A percentile compares a stretch with the other conserved stretches of the same genome.
These are phyloP conservation scores for Eucalyptus regnans DNA, from an alignment of 345 rosid species.

Conservation along the genomic window DNA sequence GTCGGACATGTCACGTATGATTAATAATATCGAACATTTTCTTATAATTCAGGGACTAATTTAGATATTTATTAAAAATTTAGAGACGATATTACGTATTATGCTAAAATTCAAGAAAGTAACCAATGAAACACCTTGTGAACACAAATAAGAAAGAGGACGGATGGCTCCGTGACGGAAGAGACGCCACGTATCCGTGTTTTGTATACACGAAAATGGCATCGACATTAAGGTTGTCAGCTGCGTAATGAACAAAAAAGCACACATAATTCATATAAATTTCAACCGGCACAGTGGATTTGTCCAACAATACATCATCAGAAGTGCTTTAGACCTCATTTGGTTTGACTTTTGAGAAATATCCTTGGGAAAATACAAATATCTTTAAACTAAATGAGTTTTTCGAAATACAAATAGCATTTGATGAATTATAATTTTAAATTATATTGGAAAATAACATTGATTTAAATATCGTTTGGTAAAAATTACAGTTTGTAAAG, in stretches of 20 bases:
- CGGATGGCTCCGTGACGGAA: neutral
- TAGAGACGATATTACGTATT: no score
- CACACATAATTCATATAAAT: neutral
- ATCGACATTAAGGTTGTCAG: neutral
- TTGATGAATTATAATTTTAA: no score
- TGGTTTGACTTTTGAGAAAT: no score
- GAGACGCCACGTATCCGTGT: neutral
- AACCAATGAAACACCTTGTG: neutral
- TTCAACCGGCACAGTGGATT: neutral
- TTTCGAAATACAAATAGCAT: no score
- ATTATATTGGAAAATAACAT: no score
- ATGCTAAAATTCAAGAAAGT: neutral
- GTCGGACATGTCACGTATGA: accelerated
- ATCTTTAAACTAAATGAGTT: no score
- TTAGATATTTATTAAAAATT: no score
- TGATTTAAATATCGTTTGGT: accelerated
- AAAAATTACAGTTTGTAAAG: no score
- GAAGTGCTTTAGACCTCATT: neutral
- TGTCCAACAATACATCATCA: neutral
- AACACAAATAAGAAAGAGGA: neutral
- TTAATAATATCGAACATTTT: no score
- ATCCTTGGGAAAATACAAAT: accelerated
- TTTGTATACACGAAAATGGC: neutral
- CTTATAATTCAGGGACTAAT: accelerated
- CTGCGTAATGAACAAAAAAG: neutral